Conservation (phyloP, 2,329 filamentous ascomycete genomes). For the Plectosphaerella cucumerina region DNA sequence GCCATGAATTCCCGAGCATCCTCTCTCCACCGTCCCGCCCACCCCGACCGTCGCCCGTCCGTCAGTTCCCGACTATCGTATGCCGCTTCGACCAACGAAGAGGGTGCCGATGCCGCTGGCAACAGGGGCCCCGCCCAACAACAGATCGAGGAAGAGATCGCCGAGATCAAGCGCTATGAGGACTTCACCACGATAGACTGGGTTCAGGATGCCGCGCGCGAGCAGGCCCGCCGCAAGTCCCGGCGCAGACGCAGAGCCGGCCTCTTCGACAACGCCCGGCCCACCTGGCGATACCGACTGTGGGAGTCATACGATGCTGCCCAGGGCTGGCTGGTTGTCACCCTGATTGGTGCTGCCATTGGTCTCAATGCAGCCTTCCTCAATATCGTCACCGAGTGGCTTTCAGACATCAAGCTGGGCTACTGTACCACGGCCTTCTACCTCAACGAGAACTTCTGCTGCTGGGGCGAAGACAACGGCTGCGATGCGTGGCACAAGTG, state of each 20-base stretch:
- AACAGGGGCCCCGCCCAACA: constrained; percentile 54
- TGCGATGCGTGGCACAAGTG: constrained; percentile 88
- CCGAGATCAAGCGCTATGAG: constrained; percentile 96
- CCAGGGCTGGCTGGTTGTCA: constrained; percentile 97
- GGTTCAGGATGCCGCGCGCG: constrained; percentile 94
- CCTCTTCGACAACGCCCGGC: constrained; percentile 65
- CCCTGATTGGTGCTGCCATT: constrained; percentile 86
- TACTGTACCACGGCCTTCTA: constrained; percentile 95
- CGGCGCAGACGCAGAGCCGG: constrained; percentile 68
- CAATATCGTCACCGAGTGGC: constrained; percentile 95
- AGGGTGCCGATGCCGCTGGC: constrained; percentile 47
- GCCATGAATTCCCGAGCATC: constrained; percentile 49
- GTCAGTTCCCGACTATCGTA: constrained; percentile 64
- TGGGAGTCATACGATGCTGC: constrained; percentile 91
- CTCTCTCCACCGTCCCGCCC: constrained; percentile 47
- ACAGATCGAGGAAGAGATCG: constrained; percentile 89
- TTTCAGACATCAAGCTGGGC: constrained; percentile 93
- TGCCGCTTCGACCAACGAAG: constrained; percentile 61
- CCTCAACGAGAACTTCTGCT: constrained; percentile 95
- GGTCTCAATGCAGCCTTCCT: constrained; percentile 89
- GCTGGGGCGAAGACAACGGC: constrained; percentile 89
- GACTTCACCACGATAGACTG: constrained; percentile 99
- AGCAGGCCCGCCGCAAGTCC: constrained; percentile 76
- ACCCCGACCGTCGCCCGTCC: constrained; percentile 43
- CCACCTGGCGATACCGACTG: constrained; percentile 75